Evolutionary conservation across 106 monocot genomes (phyloP).

Genomic region (Dioscorea zingiberensis): DNA sequence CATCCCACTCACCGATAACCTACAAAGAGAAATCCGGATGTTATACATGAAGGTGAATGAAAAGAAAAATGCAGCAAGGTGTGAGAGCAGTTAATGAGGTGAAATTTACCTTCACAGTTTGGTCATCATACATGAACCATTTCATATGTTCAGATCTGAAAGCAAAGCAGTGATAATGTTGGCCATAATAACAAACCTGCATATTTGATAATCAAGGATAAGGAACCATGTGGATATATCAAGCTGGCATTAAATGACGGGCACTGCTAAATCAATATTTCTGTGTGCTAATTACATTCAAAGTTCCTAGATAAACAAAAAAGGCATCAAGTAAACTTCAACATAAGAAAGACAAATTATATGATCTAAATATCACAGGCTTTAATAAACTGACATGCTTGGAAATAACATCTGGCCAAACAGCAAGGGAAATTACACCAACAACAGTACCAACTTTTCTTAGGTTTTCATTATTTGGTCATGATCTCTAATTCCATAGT

Average conservation of each 20-base stretch:
- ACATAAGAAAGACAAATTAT: too few species aligned
- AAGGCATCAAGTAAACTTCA: too few species aligned
- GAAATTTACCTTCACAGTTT: conserved; percentile 9
- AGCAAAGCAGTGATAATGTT: conserved; percentile 20
- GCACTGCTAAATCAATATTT: too few species aligned
- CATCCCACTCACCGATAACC: conserved; percentile 12
- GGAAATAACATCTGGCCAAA: not conserved
- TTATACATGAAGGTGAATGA: too few species aligned
- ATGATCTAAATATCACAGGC: too few species aligned
- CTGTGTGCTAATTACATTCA: too few species aligned
- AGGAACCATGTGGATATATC: not conserved
- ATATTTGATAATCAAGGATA: not conserved
- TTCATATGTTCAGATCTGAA: not conserved
- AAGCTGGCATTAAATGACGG: not conserved
- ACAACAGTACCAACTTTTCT: too few species aligned
- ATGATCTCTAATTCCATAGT: too few species aligned
- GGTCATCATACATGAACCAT: conserved; percentile 18
- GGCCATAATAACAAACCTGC: conserved; percentile 20
- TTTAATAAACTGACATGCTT: too few species aligned
- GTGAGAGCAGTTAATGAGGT: not conserved
- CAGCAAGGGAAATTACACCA: too few species aligned
- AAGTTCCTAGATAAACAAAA: too few species aligned
- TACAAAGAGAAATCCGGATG: not conserved
- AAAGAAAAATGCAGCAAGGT: not conserved
- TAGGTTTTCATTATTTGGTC: too few species aligned